phyloP scores from a whole-genome alignment of 768 basidiomycete species.

The Trichaptum fuscoviolaceum region DNA sequence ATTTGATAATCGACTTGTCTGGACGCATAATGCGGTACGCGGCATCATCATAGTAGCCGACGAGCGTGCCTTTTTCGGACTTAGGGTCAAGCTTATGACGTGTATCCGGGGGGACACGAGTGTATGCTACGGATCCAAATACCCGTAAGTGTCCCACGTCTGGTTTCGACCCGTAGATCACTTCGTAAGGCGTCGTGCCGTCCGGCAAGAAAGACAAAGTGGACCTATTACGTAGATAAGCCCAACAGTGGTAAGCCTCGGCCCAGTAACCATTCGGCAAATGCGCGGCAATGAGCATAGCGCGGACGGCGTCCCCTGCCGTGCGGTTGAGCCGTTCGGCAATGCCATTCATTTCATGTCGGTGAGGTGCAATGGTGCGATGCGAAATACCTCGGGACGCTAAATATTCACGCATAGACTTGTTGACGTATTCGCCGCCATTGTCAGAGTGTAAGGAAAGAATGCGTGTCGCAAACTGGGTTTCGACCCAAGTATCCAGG shows the following conservation, averaged over 20 bases:
- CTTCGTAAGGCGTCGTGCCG: slow-evolving; percentile 20
- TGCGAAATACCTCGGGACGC: not conserved
- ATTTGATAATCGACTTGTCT: not conserved
- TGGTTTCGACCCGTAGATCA: slow-evolving; percentile 19
- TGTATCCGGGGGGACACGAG: slow-evolving; percentile 15
- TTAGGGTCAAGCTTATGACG: slow-evolving; percentile 24
- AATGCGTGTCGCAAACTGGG: slow-evolving; percentile 22
- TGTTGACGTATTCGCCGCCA: slow-evolving; percentile 24
- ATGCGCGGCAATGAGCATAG: slow-evolving; percentile 24
- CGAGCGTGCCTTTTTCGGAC: slow-evolving; percentile 14
- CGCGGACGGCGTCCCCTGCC: slow-evolving; percentile 24
- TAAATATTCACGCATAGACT: not conserved
- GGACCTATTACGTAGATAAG: slow-evolving; percentile 9
- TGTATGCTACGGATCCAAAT: slow-evolving; percentile 19
- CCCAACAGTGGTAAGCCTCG: slow-evolving; percentile 16
- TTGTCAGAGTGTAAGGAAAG: slow-evolving; percentile 24
- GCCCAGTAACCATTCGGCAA: slow-evolving; percentile 31
- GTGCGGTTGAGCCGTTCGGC: slow-evolving; percentile 32
- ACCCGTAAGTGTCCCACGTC: slow-evolving; percentile 17
- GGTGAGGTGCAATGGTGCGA: not conserved
- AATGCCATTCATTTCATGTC: slow-evolving; percentile 24
- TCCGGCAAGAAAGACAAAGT: not conserved
- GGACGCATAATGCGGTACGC: slow-evolving; percentile 8
- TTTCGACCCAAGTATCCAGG: slow-evolving; percentile 21
- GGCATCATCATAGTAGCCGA: slow-evolving; percentile 11